These are phyloP conservation scores for Phaeotremella skinneri DNA, from an alignment of 768 basidiomycete genomes.

Conservation along the genomic window DNA sequence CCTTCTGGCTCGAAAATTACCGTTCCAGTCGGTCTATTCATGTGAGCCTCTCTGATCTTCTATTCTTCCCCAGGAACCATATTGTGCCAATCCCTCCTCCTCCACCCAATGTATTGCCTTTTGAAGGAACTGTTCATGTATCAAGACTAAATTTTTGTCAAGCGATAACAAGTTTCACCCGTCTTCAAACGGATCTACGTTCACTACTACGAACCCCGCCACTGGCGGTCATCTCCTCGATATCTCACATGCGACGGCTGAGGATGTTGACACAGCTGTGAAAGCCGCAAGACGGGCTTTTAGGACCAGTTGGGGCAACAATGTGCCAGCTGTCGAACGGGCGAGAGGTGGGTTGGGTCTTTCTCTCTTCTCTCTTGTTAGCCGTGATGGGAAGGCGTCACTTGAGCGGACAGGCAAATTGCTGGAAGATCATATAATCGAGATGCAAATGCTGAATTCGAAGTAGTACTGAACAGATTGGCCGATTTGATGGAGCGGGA, in stretches of 20 bases:
- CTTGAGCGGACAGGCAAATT: too few relatives aligned
- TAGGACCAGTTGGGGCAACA: constrained; percentile 53
- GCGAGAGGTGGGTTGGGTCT: constrained; percentile 25
- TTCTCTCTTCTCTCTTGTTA: neutral
- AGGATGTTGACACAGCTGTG: constrained; percentile 77
- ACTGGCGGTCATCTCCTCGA: constrained; percentile 58
- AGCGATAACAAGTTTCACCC: constrained; percentile 4
- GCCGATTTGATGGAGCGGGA: constrained; percentile 65
- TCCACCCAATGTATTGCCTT: neutral
- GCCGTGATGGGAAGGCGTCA: constrained; percentile 55
- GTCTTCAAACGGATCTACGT: constrained; percentile 24
- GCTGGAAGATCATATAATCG: too few relatives aligned
- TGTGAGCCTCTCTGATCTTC: constrained; percentile 9
- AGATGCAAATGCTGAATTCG: too few relatives aligned
- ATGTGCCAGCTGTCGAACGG: constrained; percentile 45
- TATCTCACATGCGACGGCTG: constrained; percentile 61
- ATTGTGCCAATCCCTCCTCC: neutral
- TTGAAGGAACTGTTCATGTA: neutral
- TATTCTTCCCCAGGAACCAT: neutral
- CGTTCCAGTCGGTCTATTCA: constrained; percentile 28
- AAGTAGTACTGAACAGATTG: constrained; percentile 68
- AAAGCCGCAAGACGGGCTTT: constrained; percentile 52
- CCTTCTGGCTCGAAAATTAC: constrained; percentile 6
- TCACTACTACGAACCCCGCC: constrained; percentile 56
- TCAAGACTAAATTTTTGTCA: too few relatives aligned